Conservation (phyloP, 108 stramenopile genomes). For the Fistulifera solaris region DNA sequence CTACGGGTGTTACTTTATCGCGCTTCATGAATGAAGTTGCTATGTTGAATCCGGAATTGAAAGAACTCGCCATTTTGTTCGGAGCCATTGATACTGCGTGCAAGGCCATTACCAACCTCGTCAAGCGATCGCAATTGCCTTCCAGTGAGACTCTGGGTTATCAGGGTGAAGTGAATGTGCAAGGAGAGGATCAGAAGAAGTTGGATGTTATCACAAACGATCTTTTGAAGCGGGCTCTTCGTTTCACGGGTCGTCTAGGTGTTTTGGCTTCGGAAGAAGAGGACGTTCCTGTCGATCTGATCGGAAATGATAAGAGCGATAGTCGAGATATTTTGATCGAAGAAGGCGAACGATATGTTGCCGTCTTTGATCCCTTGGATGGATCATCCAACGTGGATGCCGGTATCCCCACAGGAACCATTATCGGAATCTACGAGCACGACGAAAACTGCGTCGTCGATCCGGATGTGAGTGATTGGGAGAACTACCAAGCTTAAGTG, state of each 20-base stretch:
- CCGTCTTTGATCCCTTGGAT: conserved; percentile 95
- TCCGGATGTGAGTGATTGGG: conserved; percentile 7
- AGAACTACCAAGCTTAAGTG: too few relatives aligned
- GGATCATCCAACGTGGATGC: conserved; percentile 98
- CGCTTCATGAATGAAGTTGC: conserved; percentile 67
- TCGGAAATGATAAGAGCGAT: not conserved
- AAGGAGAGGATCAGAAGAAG: conserved; percentile 83
- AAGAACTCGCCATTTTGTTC: conserved; percentile 62
- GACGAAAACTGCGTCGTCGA: conserved; percentile 55
- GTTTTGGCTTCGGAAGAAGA: conserved; percentile 78
- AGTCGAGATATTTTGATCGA: conserved; percentile 28
- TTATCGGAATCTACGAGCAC: conserved; percentile 82
- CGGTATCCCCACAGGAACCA: conserved; percentile 96
- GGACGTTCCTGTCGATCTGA: conserved; percentile 55
- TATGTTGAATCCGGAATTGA: conserved; percentile 54
- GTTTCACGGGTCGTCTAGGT: conserved; percentile 72
- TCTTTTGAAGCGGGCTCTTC: conserved; percentile 87
- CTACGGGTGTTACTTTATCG: conserved; percentile 53
- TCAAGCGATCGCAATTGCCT: conserved; percentile 56
- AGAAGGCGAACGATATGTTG: conserved; percentile 54
- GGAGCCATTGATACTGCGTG: conserved; percentile 79
- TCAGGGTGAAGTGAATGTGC: conserved; percentile 72
- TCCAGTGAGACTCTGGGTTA: conserved; percentile 56
- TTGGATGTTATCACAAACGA: conserved; percentile 96
- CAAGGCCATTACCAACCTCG: conserved; percentile 59